Percentiles rank a stretch among this genome's conserved stretches.
Evolutionary conservation across 148 eudicot genomes (phyloP).

Genomic region (Fagopyrum tataricum): DNA sequence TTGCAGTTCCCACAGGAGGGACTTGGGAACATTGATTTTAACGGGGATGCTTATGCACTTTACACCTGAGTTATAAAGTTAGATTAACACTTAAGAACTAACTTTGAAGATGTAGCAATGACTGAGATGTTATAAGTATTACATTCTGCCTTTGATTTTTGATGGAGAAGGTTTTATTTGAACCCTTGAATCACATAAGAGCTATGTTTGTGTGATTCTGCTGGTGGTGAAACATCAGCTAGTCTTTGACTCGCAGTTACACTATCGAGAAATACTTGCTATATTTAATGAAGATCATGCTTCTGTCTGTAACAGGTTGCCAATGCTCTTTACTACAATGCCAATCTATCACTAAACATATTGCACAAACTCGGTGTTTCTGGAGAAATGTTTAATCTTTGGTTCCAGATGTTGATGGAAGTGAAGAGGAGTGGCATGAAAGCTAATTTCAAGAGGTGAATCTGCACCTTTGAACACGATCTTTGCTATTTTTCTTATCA

Average conservation of each 20-base stretch:
- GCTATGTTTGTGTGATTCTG: background rate
- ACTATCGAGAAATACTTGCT: background rate
- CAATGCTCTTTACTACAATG: conserved; percentile 87
- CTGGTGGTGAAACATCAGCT: background rate
- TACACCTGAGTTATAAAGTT: background rate
- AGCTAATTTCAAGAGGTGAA: conserved; percentile 77
- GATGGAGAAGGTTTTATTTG: background rate
- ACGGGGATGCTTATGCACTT: background rate
- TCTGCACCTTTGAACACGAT: background rate
- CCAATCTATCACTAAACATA: conserved; percentile 61
- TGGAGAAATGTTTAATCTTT: conserved; percentile 69
- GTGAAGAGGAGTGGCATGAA: conserved; percentile 68
- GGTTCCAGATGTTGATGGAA: conserved; percentile 98
- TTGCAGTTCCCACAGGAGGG: background rate
- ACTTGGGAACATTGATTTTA: background rate
- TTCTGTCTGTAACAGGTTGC: conserved; percentile 50
- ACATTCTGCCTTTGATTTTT: background rate
- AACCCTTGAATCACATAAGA: background rate
- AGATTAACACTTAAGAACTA: background rate
- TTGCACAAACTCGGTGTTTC: conserved; percentile 86
- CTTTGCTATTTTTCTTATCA: background rate
- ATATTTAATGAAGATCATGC: conserved; percentile 8
- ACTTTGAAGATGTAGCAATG: background rate
- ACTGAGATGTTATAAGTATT: background rate
- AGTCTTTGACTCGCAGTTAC: conserved; percentile 1